Evolutionary conservation across 306 rosid species (phyloP), one percentile per base, ranked within the genome.

Genomic region (Castanea crenata): DNA sequence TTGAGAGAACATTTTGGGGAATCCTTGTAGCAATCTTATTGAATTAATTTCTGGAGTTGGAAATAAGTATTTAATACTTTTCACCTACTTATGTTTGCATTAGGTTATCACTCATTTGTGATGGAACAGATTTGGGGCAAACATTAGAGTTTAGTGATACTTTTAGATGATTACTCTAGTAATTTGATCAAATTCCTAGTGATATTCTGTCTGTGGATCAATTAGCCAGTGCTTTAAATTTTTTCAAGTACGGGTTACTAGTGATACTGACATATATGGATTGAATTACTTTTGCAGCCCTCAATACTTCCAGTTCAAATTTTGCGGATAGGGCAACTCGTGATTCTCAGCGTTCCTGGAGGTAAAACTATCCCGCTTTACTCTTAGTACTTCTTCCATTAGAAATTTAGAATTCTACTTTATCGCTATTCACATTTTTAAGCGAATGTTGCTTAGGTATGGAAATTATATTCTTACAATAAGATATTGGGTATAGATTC

Each of bases 251-350:
- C 16, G 16, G 73, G 34, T 76, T 51, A 67, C 70, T 73, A 20
- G 12, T 64, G 68, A 75, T 35, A 41, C 67, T 71, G 71, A 12
- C 64, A 54, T 41, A 46, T 69, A 75, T 23, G 52, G 35, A 18
- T 69, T 74, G 18, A 49, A 76, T 38, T 74, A 31, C 20, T 38
- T 35, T 78, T 88, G 88, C 90, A 94, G 98, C 97, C 98, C 84
- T 87, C 98, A 55, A 80, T 94, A 85, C 96, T 94, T 89, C 98
- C 98, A 77, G 85, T 92, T 83, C 97, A 94, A 86, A 92, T 94
- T 82, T 68, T 94, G 62, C 91, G 84, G 68, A 83, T 94, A n/a
- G 97, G 98, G 79, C 92, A 94, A 82, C 82, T 94, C 16, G 82
- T 88, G 46, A 88, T 94, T 86, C 97, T 94, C 46, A 82, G 87